Evolutionary conservation across 2,329 filamentous ascomycete species (phyloP).

Genomic region (Beauveria pseudobassiana): DNA sequence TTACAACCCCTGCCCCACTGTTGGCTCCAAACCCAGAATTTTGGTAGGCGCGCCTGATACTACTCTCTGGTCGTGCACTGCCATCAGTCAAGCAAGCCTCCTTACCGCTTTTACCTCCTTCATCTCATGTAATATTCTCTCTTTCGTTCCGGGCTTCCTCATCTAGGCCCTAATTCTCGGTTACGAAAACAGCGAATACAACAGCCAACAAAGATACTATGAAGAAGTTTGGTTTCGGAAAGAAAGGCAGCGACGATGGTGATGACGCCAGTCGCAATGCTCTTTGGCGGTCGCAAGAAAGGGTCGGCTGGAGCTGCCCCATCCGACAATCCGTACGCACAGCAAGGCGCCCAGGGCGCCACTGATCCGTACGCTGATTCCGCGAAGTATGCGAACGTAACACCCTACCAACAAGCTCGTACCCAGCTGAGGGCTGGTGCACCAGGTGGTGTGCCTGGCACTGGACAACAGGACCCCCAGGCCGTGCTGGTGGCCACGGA

Average conservation of each 20-base stretch:
- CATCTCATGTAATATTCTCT: neutral
- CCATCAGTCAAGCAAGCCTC: neutral
- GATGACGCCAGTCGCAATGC: conserved; percentile 42
- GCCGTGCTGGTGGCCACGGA: conserved; percentile 18
- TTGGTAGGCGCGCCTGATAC: conserved; percentile 1
- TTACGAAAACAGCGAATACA: neutral
- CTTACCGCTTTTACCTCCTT: neutral
- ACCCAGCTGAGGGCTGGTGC: conserved; percentile 24
- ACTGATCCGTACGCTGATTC: conserved; percentile 48
- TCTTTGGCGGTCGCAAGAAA: conserved; percentile 46
- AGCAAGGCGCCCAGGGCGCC: conserved; percentile 30
- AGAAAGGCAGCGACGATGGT: conserved; percentile 41
- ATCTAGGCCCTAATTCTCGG: neutral
- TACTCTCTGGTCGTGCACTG: neutral
- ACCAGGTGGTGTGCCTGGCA: conserved; percentile 12
- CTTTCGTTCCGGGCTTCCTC: neutral
- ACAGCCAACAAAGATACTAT: conserved; percentile 26
- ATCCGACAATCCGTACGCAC: conserved; percentile 52
- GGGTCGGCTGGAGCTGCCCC: conserved; percentile 33
- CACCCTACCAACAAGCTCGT: conserved; percentile 38
- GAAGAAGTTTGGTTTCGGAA: conserved; percentile 55
- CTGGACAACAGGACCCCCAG: conserved; percentile 3
- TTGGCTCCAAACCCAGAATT: neutral
- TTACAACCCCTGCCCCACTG: neutral
- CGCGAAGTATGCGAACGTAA: conserved; percentile 37